phyloP scores from a whole-genome alignment of 768 basidiomycete genomes.

The Leucosporidium scottii region DNA sequence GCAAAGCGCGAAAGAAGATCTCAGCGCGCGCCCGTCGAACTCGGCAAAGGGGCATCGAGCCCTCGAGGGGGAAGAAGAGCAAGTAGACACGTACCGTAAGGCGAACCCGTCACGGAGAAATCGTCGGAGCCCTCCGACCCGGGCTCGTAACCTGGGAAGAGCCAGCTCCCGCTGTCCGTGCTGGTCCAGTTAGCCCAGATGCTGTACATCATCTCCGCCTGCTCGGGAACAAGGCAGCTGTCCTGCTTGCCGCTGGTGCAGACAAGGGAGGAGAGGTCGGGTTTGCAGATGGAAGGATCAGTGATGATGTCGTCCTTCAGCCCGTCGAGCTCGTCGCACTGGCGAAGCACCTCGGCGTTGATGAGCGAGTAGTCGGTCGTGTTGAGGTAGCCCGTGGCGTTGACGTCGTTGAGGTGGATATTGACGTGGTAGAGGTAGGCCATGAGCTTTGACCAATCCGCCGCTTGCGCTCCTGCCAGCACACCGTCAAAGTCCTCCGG shows the following conservation, averaged over 20 bases:
- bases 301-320: slow-evolving; percentile 41
- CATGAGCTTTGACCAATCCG: slow-evolving; percentile 21
- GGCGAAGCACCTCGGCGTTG: slow-evolving; percentile 9
- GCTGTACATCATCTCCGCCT: slow-evolving; percentile 13
- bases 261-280: slow-evolving; percentile 25
- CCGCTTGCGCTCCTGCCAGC: slow-evolving; percentile 26
- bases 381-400: slow-evolving; percentile 16
- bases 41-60: neutral
- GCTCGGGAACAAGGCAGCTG: slow-evolving; percentile 3
- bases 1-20: too few species aligned
- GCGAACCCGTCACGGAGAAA: slow-evolving; percentile 15
- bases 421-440: slow-evolving; percentile 28
- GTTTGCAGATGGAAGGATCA: slow-evolving; percentile 40
- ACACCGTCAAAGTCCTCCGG: slow-evolving; percentile 30
- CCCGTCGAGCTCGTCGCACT: slow-evolving; percentile 35
- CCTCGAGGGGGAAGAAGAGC: too few species aligned
- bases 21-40: neutral
- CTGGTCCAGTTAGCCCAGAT: slow-evolving; percentile 10
- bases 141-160: slow-evolving; percentile 13
- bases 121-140: slow-evolving; percentile 6
- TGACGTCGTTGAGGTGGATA: slow-evolving; percentile 21
- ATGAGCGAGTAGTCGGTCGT: slow-evolving; percentile 16
- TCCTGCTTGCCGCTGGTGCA: slow-evolving; percentile 10
- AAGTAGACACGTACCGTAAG: slow-evolving; percentile 15
- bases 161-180: slow-evolving; percentile 6